Evolutionary conservation across 164 flowering plant genomes (phyloP), one percentile per base, ranked within the genome.

Genomic region (Berberis vulgaris): DNA sequence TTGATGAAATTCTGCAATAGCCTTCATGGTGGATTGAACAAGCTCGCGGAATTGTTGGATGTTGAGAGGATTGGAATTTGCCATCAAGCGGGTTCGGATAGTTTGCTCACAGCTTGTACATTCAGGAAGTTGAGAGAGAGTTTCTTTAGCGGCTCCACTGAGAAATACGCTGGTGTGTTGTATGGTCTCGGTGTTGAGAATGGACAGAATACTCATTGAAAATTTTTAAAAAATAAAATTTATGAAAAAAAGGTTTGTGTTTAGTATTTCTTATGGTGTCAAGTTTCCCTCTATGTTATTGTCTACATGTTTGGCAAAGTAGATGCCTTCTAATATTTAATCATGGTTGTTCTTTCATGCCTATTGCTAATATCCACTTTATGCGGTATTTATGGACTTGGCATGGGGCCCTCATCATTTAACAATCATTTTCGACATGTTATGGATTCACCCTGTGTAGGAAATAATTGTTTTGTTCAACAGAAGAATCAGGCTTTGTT

Each of bases 21-120:
- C 63, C 82, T 84, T 54, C 84, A 84, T 57, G 88, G 88, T 26
- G 88, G 88, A 43, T 62, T 84, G 68, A 81, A 81, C 78, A 84
- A 79, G 78, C 79, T 84, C 46, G 88, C 88, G 1, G 83, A 79
- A 73, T 64, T 82, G 53, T 71, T 84, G 71, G 83, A 79, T 0
- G 88, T 84, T 53, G 82, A 84, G 68, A 68, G 88, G 58, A 55
- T 84, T 45, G 88, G 88, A 10, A 63, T 74, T n/a, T 78, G 82
- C 58, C 86, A 84, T 52, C 84, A 77, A 69, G 88, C 88, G 2
- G 88, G 88, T 50, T 82, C 88, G 0, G 88, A 84, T 64, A 84
- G 88, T 72, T 73, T 84, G 81, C 80, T 84, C 13, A 84, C 88
- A 3, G 74, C 77, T 42, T 79, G 73, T 60, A 73, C 84, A 38